phyloP scores from a whole-genome alignment of 495 filamentous ascomycete genomes.

The Aspergillus hancockii region DNA sequence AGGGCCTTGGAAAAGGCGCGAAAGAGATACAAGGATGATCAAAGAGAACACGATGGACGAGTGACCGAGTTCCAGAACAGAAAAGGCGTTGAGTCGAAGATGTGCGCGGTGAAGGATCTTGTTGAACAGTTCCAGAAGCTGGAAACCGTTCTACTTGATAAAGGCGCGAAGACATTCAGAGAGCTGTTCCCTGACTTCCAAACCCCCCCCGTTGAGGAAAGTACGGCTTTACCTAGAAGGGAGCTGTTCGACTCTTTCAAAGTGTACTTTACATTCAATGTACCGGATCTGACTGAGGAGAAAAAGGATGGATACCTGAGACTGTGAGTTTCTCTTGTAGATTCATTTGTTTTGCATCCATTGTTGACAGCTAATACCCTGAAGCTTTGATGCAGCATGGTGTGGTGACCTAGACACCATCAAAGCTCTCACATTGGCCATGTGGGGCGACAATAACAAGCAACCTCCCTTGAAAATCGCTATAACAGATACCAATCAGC shows the following conservation, averaged over 20 bases:
- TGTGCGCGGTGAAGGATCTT: conserved; percentile 45
- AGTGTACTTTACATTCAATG: conserved; percentile 48
- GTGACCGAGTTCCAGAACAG: conserved; percentile 7
- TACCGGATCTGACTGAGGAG: conserved; percentile 51
- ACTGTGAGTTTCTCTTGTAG: conserved; percentile 40
- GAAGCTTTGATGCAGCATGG: conserved; percentile 70
- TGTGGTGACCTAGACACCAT: conserved; percentile 59
- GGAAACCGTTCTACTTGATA: conserved; percentile 51
- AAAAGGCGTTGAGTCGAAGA: conserved; percentile 52
- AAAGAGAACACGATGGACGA: conserved; percentile 12
- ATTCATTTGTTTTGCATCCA: neutral
- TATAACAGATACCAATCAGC: conserved; percentile 43
- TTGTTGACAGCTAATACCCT: conserved; percentile 10
- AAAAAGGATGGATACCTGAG: conserved; percentile 56
- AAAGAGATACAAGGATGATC: conserved; percentile 16
- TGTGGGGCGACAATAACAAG: conserved; percentile 39
- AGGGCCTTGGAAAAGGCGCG: conserved; percentile 29
- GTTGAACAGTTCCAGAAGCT: conserved; percentile 53
- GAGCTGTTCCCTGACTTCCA: conserved; percentile 61
- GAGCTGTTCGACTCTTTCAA: conserved; percentile 36
- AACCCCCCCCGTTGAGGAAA: conserved; percentile 3
- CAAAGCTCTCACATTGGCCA: conserved; percentile 47
- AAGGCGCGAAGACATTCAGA: conserved; percentile 63
- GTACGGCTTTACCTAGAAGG: neutral
- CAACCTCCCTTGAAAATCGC: conserved; percentile 63